Base-by-base conservation (phyloP, 768 basidiomycete genomes). In the Lyophyllum semitale region DNA sequence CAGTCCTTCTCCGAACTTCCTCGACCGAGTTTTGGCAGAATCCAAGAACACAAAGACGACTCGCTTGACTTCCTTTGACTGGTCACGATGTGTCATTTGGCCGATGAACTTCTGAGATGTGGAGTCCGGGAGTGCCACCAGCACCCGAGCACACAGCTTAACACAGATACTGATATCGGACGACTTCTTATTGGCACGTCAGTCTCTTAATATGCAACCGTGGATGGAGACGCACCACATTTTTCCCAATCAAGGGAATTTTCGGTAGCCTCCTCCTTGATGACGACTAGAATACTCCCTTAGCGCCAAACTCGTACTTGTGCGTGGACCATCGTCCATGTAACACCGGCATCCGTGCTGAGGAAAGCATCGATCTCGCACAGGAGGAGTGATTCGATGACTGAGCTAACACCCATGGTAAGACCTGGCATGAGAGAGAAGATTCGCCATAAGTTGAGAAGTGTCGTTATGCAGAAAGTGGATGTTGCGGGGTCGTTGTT, bases 31-130 rank as follows among this genome's bases (percentile, higher is more conserved):
- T 5, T 80, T 71, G 1, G 86, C 77, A 68, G 98, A 98, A 65
- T 99, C 95, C 35, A 99, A 79, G 69, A 82, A 84, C 29, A 97
- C 80, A 12, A 88, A 72, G 1, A 84, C 92, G 57, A 89, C 87
- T 0, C 84, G 79, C 9, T 87, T 86, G 1, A 78, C 66, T 0
- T 72, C 73, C n/a, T 71, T 66, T 26, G 68, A 74, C 61, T 83
- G 76, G 49, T 91, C 85, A 12, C 77, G 70, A 18, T 86, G 82
- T 1, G 83, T 73, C 12, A 94, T 77, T 55, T 89, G 87, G 4
- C 89, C 97, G 25, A 98, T 66, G 76, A 98, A 98, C 71, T 96
- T 98, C 67, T 97, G 96, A 0, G 93, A 95, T 0, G 97, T 98
- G 12, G 93, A 93, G 62, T 99, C 97, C 0, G 93, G 92, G 5